Evolutionary conservation across 768 basidiomycete genomes (phyloP), one percentile per base, ranked within the genome.

Genomic region (Mycena rosella): DNA sequence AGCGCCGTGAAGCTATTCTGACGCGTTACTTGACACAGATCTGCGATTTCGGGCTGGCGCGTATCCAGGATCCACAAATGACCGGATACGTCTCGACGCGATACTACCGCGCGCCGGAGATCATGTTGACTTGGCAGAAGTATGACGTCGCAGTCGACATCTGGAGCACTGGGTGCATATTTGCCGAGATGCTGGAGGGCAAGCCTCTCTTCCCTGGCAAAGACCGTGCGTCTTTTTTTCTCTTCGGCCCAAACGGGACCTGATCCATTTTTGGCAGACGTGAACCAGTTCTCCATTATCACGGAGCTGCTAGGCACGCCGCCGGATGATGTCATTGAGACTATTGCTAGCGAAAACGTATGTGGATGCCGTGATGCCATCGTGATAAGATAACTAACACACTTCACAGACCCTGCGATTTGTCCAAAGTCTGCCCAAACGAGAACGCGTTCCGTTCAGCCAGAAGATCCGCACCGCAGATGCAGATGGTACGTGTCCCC

Each of bases 111-210:
- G 98, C 98, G 8, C 98, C 98, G 7, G 98, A 99, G 81, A 99
- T 99, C 83, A 99, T 99, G 98, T 87, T 99, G 77, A 99, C 98
- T 42, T 99, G 98, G 98, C 98, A 99, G 80, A 99, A 99, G 84
- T 99, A 99, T 82, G 97, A 99, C 79, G 96, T 98, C 63, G 98
- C 97, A 56, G 98, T 99, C 69, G 98, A 99, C 78, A 97, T 99
- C 77, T 99, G 98, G 98, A 96, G 95, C 76, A 96, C 96, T 14
- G 98, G 96, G 8, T 99, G 98, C 83, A 99, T 99, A 79, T 98
- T 99, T 75, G 98, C 98, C 7, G 98, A 99, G 84, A 99, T 99
- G 98, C 82, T 99, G 54, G 96, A 98, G 78, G 98, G 98, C 34
- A 98, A 98, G 78, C 97, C 98, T 0, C 83, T 99, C 72, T 99